Base-by-base conservation (phyloP, 2,329 filamentous ascomycete genomes). In the Alternaria ventricosa region DNA sequence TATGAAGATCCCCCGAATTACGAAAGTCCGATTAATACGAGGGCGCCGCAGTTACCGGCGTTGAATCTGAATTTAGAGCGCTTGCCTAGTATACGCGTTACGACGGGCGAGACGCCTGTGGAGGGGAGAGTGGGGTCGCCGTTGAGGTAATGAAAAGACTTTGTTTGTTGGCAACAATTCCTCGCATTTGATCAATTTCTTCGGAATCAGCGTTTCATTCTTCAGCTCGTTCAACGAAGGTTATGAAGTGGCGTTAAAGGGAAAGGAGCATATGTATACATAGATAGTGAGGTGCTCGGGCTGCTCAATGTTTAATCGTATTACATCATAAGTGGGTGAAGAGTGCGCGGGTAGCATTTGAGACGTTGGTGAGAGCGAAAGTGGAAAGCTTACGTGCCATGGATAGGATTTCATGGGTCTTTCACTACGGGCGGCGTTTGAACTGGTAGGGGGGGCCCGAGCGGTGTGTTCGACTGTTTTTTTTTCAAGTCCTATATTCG, bases 1-100 rank as follows among this genome's bases (percentile, higher is more conserved):
- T 81, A 82, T 46, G 83, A 84, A 64, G 82, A 85, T 49, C 83
- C 83, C n/a, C 83, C 83, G 18, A 82, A 81, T 5, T 85, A 85
- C 59, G 79, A 80, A 36, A 83, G 81, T 46, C 83, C 83, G 13
- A 62, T 79, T 9, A 61, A 63, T 30, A 78, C 72, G 4, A 51
- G 74, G 3, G 74, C 75, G 6, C 77, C 77, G 5, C 74, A 73
- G 27, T 66, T 84, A 11, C 82, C 81, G 1, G 71, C 67, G 8
- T 77, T 84, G 4, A 79, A 80, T 12, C 80, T 81, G 1, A 69
- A 69, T 10, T 78, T 84, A 2, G 79, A 80, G 30, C 67, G 80
- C 10, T 58, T 84, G 20, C 82, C 82, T 0, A 83, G 80, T 53
- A 84, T 84, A 55, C 78, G 80, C 11, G 78, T 84, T 27, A 82